Percentiles rank a stretch among this genome's conserved stretches.
Evolutionary conservation across 1,284 basidiomycete species (phyloP).

Genomic region (Ustilago vetiveriae): DNA sequence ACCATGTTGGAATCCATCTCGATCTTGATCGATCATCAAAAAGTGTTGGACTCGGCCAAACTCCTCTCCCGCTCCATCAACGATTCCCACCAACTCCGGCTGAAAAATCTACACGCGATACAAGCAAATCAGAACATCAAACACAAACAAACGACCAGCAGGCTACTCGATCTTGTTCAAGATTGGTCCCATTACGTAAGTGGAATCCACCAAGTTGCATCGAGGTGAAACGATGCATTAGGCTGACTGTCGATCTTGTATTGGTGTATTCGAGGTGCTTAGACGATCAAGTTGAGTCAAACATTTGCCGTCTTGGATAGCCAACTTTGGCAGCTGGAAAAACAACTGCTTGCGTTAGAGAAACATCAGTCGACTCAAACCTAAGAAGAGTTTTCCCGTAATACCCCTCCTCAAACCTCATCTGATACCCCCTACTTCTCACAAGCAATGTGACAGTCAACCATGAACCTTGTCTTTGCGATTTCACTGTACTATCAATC

Average conservation of each 20-base stretch:
- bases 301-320: conserved; percentile 15
- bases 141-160: background rate
- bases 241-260: too few relatives aligned
- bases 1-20: background rate
- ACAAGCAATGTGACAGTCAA: too few relatives aligned
- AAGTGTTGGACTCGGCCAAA: conserved; percentile 5
- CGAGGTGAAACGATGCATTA: background rate
- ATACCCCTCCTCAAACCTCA: background rate
- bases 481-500: too few relatives aligned
- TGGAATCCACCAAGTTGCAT: background rate
- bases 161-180: background rate
- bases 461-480: too few relatives aligned
- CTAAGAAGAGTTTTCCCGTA: background rate
- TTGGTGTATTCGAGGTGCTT: too few relatives aligned
- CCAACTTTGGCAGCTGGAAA: conserved; percentile 7
- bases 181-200: conserved; percentile 15
- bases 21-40: background rate
- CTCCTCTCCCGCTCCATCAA: background rate
- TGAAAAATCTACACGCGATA: background rate
- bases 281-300: conserved; percentile 9
- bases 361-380: background rate
- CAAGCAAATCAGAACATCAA: background rate
- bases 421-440: too few relatives aligned
- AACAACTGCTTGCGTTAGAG: background rate
- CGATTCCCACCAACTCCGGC: background rate